Conservation (phyloP, 768 basidiomycete genomes). For the Pulveroboletus sp. region DNA sequence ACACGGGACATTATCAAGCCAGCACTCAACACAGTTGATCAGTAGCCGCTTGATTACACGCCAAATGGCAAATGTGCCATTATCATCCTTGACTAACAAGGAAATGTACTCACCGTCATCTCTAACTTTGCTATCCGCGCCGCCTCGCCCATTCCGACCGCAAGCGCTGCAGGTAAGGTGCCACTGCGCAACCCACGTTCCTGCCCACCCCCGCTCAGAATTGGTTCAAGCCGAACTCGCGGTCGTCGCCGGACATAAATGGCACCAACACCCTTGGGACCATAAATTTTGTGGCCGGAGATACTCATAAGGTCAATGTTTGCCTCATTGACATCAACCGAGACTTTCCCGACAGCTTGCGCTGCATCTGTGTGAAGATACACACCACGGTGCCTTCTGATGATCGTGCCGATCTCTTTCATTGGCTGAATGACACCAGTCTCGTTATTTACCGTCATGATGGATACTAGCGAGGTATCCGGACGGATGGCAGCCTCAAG, state of each 20-base stretch:
- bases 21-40: constrained; percentile 24
- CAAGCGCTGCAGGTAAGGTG: constrained; percentile 84
- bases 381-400: constrained; percentile 83
- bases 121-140: constrained; percentile 87
- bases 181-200: constrained; percentile 93
- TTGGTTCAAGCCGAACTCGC: constrained; percentile 89
- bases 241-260: constrained; percentile 91
- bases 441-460: constrained; percentile 99
- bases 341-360: constrained; percentile 90
- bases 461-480: constrained; percentile 89
- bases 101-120: constrained; percentile 72
- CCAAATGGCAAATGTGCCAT: constrained; percentile 33
- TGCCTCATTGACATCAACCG: constrained; percentile 89
- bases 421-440: constrained; percentile 98
- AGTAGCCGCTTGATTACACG: constrained; percentile 41
- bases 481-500: constrained; percentile 88
- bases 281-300: constrained; percentile 96
- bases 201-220: constrained; percentile 94
- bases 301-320: constrained; percentile 95
- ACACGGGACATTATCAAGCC: constrained; percentile 68
- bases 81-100: constrained; percentile 40
- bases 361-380: constrained; percentile 98
- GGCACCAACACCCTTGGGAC: constrained; percentile 94
- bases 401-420: constrained; percentile 85
- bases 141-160: constrained; percentile 92